phyloP scores from a whole-genome alignment of 495 filamentous ascomycete genomes.

The Hypomontagnella monticulosa region DNA sequence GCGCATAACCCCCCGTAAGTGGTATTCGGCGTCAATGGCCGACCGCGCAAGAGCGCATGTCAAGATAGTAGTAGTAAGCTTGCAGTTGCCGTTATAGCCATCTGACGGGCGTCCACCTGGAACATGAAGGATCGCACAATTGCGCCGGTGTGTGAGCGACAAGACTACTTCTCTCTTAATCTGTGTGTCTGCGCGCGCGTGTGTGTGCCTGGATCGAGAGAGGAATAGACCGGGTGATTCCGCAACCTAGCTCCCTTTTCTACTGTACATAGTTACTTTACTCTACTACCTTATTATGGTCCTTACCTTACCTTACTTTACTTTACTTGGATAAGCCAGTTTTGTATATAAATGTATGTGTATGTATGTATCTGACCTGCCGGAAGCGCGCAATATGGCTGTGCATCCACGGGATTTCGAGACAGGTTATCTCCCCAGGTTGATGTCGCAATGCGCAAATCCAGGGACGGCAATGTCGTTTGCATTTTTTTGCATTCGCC shows the following conservation, averaged over 20 bases:
- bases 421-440: conserved; percentile 32
- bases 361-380: conserved; percentile 33
- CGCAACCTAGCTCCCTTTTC: conserved; percentile 17
- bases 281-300: conserved; percentile 3
- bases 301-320: conserved; percentile 3
- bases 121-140: conserved; percentile 38
- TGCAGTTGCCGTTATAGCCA: conserved; percentile 12
- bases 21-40: conserved; percentile 33
- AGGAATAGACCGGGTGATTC: conserved; percentile 41
- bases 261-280: too few species aligned
- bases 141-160: conserved; percentile 30
- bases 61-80: conserved; percentile 20
- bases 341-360: not conserved
- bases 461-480: conserved; percentile 32
- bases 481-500: conserved; percentile 17
- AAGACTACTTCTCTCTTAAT: conserved; percentile 1
- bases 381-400: conserved; percentile 43
- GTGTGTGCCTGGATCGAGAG: conserved; percentile 32
- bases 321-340: conserved; percentile 21
- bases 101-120: conserved; percentile 24
- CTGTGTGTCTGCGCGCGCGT: conserved; percentile 9
- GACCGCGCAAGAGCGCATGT: conserved; percentile 24
- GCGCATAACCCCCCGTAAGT: conserved; percentile 35
- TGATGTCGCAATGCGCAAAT: conserved; percentile 43
- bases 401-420: conserved; percentile 37